These are phyloP conservation scores for Codiaeum variegatum DNA, from an alignment of 441 rosid species.

Conservation along the genomic window DNA sequence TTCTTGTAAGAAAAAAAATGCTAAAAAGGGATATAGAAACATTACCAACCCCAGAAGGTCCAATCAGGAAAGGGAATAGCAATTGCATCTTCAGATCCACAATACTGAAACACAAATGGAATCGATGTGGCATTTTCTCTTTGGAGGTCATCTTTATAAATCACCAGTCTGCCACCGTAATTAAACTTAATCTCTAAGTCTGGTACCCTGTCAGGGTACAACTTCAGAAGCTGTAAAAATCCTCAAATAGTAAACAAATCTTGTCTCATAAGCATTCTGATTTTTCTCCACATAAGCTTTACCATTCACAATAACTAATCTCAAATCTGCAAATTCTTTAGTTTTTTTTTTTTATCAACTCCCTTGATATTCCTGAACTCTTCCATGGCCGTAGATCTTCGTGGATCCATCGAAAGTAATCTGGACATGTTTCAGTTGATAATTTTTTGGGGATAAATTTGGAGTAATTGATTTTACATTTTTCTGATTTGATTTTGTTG, in stretches of 20 bases:
- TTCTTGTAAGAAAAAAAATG: no score
- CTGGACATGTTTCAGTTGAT: constrained; percentile 40
- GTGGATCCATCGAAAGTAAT: constrained; percentile 65
- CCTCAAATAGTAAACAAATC: constrained; percentile 63
- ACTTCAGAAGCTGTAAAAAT: constrained; percentile 45
- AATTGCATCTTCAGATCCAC: constrained; percentile 33
- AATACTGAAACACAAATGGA: constrained; percentile 50
- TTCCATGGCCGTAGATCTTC: constrained; percentile 65
- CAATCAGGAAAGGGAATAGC: constrained; percentile 58
- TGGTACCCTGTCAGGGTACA: constrained; percentile 50
- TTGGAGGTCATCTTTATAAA: constrained; percentile 15
- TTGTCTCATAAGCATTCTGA: constrained; percentile 33
- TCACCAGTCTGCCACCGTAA: constrained; percentile 48
- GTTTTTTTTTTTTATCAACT: constrained; percentile 39
- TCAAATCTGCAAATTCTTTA: constrained; percentile 37
- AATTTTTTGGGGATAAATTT: constrained; percentile 8
- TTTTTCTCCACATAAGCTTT: constrained; percentile 42
- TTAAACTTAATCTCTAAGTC: constrained; percentile 55
- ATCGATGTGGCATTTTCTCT: constrained; percentile 32
- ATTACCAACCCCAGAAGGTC: constrained; percentile 70
- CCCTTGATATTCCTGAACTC: constrained; percentile 37
- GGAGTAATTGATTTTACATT: neutral
- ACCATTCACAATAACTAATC: constrained; percentile 40
- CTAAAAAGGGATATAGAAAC: no score
- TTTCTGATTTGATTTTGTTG: neutral